Base-by-base conservation (phyloP, 176 grass and related monocot species). In the Carex myosuroides region DNA sequence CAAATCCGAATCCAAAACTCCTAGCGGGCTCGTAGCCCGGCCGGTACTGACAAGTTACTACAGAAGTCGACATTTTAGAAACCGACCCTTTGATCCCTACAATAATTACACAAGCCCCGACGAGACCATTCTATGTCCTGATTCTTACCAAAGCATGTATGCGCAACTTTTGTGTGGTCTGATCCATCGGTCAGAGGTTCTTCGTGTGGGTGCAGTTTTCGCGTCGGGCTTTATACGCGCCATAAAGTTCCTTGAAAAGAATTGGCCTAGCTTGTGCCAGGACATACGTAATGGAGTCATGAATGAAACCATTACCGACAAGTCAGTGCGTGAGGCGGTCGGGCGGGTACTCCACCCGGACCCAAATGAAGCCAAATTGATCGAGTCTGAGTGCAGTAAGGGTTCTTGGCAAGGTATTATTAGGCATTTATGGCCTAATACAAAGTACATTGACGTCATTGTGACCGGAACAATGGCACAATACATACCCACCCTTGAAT, bases 141-240 rank as follows among this genome's bases (percentile, higher is more conserved):
- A 98, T 86, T 95, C 95, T 30, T 98, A 95, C 79, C 95, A 98
- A 86, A 98, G 95, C 84, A 98, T 95, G 95, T 98, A 98, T 57
- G 75, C 92, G 4, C 95, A 98, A 87, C 95, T 98, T 32, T 87
- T 98, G 6, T 95, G 92, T 72, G 95, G 95, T 62, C 87, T 98
- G 16, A 72, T 98, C n/a, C 89, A 93, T 86, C 89, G 92, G 52
- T 55, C 75, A 56, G 95, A 98, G 57, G 95, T 98, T 42, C 79
- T 98, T 63, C 91, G 95, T 46, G 92, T 95, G 1, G 95, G 95
- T 81, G 89, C 95, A 8, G 91, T 98, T 11, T 98, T 98, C 66
- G 95, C 95, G 0, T 98, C 95, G 11, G 95, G 95, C 2, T 93
- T 98, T 79, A 94, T 98, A 70, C 95, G 95, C 56, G 92, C 95